Base-by-base conservation (phyloP, 805 yeast species). In the Saturnispora zaruensis region DNA sequence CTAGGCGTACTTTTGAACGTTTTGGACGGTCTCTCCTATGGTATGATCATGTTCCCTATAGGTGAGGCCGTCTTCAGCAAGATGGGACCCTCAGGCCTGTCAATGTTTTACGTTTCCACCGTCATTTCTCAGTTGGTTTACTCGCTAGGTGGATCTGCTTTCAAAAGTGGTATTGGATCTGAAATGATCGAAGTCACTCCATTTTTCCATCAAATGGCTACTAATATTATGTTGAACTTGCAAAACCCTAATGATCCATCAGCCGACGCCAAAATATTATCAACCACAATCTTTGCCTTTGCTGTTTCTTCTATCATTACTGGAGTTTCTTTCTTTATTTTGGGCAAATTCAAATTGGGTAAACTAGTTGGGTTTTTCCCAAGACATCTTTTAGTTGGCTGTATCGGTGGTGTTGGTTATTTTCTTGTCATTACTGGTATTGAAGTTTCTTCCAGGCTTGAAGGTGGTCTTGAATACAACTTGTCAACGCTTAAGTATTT, bases 171-270 rank as follows among this genome's bases (percentile, higher is more conserved):
- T n/a, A 81, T 91, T 41, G 99, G 99, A 1, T 86, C 96, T 3
- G 98, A 93, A 68, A 93, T 93, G 99, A 93, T 93, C 56, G 99
- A 93, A 65, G 88, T 93, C n/a, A 95, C 96, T 2, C 99, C 99
- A 2, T 93, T 93, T 65, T 91, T 91, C 72, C 99, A 93, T 62
- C 76, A 95, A 2, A 90, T 93, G 96, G 97, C 97, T 1, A 71
- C 77, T 25, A 71, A 82, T 13, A 82, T 93, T 45, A 71, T 82
- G 64, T 8, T 46, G 6, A 58, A 74, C 21, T 71, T 87, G 59
- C 49, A 61, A 16, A 46, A 55, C 37, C 76, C 74, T 9, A 40
- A 32, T 37, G 34, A 30, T 21, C 49, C 52, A 16, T 18, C 41
- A 16, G 26, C 48, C 7, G 38, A 49, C 24, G 18, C 21, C 6